Conservation (phyloP, 495 filamentous ascomycete genomes). For the Lasiosphaeriaceae sp. region DNA sequence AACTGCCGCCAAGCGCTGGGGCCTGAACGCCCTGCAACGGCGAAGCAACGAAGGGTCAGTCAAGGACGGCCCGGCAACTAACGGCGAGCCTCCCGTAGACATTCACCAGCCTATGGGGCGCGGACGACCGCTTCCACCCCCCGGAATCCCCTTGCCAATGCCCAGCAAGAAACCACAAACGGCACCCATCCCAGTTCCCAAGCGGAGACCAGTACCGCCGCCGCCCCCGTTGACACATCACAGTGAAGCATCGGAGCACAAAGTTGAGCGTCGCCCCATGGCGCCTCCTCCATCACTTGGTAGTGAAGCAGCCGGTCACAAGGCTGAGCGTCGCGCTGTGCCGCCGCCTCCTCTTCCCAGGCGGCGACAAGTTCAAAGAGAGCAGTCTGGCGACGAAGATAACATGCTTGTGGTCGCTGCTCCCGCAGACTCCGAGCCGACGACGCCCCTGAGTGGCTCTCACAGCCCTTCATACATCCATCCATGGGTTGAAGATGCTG, state of each 20-base stretch:
- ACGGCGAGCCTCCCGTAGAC: conserved; percentile 37
- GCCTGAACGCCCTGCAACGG: conserved; percentile 65
- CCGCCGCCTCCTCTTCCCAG: conserved; percentile 42
- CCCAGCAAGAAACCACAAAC: conserved; percentile 53
- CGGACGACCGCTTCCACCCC: conserved; percentile 71
- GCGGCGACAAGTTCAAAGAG: conserved; percentile 21
- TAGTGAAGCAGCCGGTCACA: conserved; percentile 21
- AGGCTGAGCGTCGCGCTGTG: conserved; percentile 35
- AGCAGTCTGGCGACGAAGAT: conserved; percentile 36
- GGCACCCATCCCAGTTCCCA: conserved; percentile 55
- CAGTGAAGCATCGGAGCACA: conserved; percentile 18
- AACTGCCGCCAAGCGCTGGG: conserved; percentile 77
- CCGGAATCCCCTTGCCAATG: conserved; percentile 60
- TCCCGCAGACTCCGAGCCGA: conserved; percentile 54
- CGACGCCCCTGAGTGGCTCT: conserved; percentile 39
- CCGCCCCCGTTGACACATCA: conserved; percentile 30
- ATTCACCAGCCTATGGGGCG: conserved; percentile 68
- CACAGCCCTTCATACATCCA: conserved; percentile 29
- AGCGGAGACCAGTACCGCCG: conserved; percentile 41
- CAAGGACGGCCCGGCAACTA: conserved; percentile 15
- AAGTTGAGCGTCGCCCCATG: conserved; percentile 32
- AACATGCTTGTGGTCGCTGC: conserved; percentile 57
- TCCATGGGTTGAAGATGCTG: conserved; percentile 42
- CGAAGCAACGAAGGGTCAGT: conserved; percentile 34
- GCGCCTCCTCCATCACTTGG: conserved; percentile 39